Conservation (phyloP, 306 rosid species). For the Rosa multiflora region DNA sequence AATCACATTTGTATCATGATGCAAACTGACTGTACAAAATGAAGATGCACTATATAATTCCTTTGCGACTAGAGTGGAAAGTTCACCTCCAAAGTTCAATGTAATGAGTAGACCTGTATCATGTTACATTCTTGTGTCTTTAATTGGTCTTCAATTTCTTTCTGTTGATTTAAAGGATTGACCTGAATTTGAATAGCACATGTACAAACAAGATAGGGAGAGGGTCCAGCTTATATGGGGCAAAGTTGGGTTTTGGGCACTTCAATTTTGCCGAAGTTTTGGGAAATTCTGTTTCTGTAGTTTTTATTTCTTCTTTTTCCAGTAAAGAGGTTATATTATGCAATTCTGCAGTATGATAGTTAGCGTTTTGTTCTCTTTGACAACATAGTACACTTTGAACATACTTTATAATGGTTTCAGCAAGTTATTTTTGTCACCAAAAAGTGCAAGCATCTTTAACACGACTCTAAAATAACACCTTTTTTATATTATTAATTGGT, state of each 20-base stretch:
- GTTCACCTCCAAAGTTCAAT: background rate
- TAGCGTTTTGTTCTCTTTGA: background rate
- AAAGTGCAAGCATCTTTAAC: background rate
- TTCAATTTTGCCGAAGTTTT: background rate
- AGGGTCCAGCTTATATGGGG: background rate
- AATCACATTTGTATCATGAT: slow-evolving; percentile 12
- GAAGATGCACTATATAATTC: background rate
- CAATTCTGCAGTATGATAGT: background rate
- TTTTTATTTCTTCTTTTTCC: background rate
- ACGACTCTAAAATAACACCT: background rate
- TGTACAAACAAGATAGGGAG: background rate
- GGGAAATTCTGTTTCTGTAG: background rate
- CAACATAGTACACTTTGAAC: background rate
- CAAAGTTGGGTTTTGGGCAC: background rate
- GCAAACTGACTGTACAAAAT: background rate
- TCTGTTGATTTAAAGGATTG: background rate
- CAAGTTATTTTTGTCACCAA: background rate
- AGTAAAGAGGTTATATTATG: background rate
- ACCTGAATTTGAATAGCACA: background rate
- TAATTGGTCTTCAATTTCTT: background rate
- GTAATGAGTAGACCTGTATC: background rate
- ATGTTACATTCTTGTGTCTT: background rate
- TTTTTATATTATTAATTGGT: background rate
- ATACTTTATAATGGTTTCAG: background rate
- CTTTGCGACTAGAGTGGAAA: background rate